Percentiles rank a stretch among this genome's conserved stretches.
Evolutionary conservation across 2,329 filamentous ascomycete genomes (phyloP).

Genomic region (Fusarium subtropicale): DNA sequence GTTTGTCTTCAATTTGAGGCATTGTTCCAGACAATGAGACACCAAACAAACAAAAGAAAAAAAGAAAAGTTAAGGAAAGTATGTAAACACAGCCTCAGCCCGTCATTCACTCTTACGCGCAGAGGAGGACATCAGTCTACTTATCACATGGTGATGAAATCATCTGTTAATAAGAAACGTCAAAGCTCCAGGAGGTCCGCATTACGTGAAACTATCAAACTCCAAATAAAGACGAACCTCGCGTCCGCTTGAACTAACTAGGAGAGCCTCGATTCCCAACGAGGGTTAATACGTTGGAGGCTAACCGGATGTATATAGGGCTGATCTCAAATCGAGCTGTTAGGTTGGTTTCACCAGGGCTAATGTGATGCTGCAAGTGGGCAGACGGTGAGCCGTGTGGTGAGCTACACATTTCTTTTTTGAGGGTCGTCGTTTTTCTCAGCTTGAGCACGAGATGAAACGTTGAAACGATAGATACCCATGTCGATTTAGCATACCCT

Average conservation of each 20-base stretch:
- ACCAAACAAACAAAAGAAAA: not conserved
- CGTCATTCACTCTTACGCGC: not conserved
- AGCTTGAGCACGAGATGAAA: not conserved
- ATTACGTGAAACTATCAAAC: not conserved
- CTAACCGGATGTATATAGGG: not conserved
- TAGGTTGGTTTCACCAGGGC: constrained; percentile 1
- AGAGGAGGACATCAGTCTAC: not conserved
- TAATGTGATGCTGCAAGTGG: not conserved
- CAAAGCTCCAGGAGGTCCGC: not conserved
- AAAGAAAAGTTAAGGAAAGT: not conserved
- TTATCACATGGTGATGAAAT: not conserved
- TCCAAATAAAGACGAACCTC: not conserved
- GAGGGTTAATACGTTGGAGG: not conserved
- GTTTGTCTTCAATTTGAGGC: not conserved
- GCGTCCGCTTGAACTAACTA: not conserved
- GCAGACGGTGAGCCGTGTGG: not conserved
- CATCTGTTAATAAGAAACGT: not conserved
- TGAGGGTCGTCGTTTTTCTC: not conserved
- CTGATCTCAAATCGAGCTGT: not conserved
- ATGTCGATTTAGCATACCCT: not conserved
- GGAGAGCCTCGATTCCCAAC: not conserved
- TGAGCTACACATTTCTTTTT: not conserved
- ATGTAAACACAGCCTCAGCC: not conserved
- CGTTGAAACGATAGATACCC: not conserved
- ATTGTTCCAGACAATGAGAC: constrained; percentile 1